These are phyloP conservation scores for Cytospora chrysosperma DNA, from an alignment of 2,329 filamentous ascomycete genomes.

Conservation along the genomic window DNA sequence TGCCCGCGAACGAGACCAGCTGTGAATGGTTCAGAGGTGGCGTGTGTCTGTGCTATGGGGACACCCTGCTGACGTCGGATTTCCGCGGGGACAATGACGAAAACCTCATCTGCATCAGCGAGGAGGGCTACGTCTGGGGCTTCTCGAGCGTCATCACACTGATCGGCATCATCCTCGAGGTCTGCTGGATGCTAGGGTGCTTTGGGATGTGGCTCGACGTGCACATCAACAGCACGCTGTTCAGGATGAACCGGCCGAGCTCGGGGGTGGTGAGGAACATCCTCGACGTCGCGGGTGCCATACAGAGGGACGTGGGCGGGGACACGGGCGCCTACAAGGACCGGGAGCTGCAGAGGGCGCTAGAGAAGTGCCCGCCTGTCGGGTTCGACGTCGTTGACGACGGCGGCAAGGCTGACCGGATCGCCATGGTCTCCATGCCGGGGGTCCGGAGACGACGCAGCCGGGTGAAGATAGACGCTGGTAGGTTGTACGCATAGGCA, in stretches of 20 bases:
- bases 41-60: slow-evolving; percentile 2
- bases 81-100: neutral
- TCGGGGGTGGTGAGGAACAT: slow-evolving; percentile 11
- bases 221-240: slow-evolving; percentile 8
- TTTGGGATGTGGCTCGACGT: slow-evolving; percentile 16
- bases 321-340: slow-evolving; percentile 8
- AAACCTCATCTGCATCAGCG: slow-evolving; percentile 10
- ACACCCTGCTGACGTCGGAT: neutral
- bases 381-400: slow-evolving; percentile 2
- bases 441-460: neutral
- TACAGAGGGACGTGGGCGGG: slow-evolving; percentile 5
- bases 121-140: slow-evolving; percentile 11
- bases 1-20: neutral
- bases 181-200: slow-evolving; percentile 15
- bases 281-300: slow-evolving; percentile 8
- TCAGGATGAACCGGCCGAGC: slow-evolving; percentile 13
- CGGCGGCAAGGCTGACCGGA: neutral
- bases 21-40: neutral
- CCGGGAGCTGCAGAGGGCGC: neutral
- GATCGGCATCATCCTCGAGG: slow-evolving; percentile 4
- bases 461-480: neutral
- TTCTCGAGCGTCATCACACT: slow-evolving; percentile 13
- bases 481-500: slow-evolving; percentile 4
- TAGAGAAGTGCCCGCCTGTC: slow-evolving; percentile 4
- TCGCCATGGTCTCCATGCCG: slow-evolving; percentile 1